Evolutionary conservation across 2,329 filamentous ascomycete species (phyloP).

Genomic region (Diaporthe helianthi): DNA sequence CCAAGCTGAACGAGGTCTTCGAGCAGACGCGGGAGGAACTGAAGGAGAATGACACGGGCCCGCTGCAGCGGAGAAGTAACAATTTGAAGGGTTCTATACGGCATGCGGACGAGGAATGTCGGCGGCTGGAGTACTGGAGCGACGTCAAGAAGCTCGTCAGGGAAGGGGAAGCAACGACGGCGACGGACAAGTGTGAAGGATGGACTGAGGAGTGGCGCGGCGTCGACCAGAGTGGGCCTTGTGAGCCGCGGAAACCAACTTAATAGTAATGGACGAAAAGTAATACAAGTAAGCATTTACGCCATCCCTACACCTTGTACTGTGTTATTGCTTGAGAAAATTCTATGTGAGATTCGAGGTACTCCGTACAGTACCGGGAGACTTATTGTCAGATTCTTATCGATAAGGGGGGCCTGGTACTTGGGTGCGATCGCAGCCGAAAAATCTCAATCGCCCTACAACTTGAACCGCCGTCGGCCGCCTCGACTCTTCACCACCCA

Average conservation of each 20-base stretch:
- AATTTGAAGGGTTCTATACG: conserved; percentile 77
- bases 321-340: not conserved
- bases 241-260: conserved; percentile 44
- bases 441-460: conserved; percentile 9
- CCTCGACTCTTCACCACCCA: not conserved
- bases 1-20: conserved; percentile 70
- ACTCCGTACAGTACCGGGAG: not conserved
- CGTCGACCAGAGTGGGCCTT: conserved; percentile 60
- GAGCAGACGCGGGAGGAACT: conserved; percentile 60
- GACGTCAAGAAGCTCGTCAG: conserved; percentile 76
- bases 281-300: not conserved
- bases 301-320: not conserved
- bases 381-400: conserved; percentile 9
- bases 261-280: not conserved
- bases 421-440: not conserved
- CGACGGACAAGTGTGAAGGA: conserved; percentile 50
- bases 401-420: conserved; percentile 29
- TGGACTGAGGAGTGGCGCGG: conserved; percentile 58
- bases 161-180: conserved; percentile 54
- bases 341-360: too few species aligned
- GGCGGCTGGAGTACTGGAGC: conserved; percentile 85
- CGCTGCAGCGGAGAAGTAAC: conserved; percentile 57
- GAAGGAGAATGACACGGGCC: conserved; percentile 48
- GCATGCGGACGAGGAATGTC: conserved; percentile 81
- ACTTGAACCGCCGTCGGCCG: not conserved